Evolutionary conservation across 169 alveolate genomes (phyloP), one percentile per base, ranked within the genome.

Genomic region (Cyclospora cayetanensis): DNA sequence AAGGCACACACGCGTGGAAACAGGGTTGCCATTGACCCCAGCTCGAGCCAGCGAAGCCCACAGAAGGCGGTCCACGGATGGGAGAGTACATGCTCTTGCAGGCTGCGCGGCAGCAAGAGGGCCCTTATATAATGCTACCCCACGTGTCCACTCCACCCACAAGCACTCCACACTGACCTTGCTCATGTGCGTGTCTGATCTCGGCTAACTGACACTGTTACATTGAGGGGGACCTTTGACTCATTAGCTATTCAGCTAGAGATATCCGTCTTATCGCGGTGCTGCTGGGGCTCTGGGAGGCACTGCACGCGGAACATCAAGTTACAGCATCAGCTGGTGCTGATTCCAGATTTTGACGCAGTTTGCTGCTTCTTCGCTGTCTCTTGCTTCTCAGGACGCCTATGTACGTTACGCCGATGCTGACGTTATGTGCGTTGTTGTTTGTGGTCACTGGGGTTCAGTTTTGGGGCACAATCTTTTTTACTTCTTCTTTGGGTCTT

Each of bases 381-480:
- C 41, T 29, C 25, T 35, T 25, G 37, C n/a, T 1, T 4, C 63
- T 29, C 93, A 72, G 87, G 63, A 89, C 70, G 15, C 93, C 93
- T n/a, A 65, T 89, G 70, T 91, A 80, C 88, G 63, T 91, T 35
- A 43, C 42, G 15, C 89, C 87, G 68, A 79, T 83, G 50, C 46
- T 91, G 88, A 63, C 91, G 18, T 88, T 91, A n/a, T 91, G 91
- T 27, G 94, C 94, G 12, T 52, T 91, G 66, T 70, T 77, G 42
- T 91, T 91, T 52, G 94, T 91, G 50, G 94, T 91, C 37, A 91
- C 94, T 2, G 94, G 94, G 22, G 84, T 91, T n/a, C 94, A 91
- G 70, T 79, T 79, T 79, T 90, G 93, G 93, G 90, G 89, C 0
- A 88, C 93, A 18, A 53, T 88, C 25, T 52, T 65, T 52, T 70